Conservation (phyloP, 306 rosid species). For the Nissolia schottii region DNA sequence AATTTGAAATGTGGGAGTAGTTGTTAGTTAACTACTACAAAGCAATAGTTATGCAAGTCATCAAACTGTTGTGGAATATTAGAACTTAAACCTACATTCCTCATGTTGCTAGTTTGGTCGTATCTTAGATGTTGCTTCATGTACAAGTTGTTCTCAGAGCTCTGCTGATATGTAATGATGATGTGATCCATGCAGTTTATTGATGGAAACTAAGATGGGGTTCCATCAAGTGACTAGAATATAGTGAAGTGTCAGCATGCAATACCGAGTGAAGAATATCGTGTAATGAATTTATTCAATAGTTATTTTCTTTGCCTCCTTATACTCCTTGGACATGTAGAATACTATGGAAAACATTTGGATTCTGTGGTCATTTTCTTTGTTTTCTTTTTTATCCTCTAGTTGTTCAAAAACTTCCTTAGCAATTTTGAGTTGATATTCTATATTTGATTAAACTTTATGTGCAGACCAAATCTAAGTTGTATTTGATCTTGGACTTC, state of each 20-base stretch:
- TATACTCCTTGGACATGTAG: background rate
- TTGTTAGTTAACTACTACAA: background rate
- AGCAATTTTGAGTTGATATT: background rate
- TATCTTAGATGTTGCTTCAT: background rate
- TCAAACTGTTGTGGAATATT: background rate
- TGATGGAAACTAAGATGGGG: background rate
- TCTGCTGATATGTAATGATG: background rate
- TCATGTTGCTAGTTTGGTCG: background rate
- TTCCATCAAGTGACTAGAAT: background rate
- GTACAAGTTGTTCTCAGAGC: background rate
- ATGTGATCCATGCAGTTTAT: background rate
- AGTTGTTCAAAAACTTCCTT: background rate
- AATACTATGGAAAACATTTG: background rate
- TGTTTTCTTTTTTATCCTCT: background rate
- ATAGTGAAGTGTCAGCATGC: background rate
- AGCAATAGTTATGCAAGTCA: background rate
- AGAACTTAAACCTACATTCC: background rate
- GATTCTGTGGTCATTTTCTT: background rate
- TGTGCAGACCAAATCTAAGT: slow-evolving; percentile 77
- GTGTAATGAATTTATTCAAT: background rate
- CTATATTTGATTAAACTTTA: slow-evolving; percentile 1
- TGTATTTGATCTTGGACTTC: slow-evolving; percentile 86
- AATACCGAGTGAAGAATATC: background rate
- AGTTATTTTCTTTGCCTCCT: background rate
- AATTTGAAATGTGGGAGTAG: no score